phyloP scores from a whole-genome alignment of 2,329 filamentous ascomycete species.

The Aspergillus tamarii region DNA sequence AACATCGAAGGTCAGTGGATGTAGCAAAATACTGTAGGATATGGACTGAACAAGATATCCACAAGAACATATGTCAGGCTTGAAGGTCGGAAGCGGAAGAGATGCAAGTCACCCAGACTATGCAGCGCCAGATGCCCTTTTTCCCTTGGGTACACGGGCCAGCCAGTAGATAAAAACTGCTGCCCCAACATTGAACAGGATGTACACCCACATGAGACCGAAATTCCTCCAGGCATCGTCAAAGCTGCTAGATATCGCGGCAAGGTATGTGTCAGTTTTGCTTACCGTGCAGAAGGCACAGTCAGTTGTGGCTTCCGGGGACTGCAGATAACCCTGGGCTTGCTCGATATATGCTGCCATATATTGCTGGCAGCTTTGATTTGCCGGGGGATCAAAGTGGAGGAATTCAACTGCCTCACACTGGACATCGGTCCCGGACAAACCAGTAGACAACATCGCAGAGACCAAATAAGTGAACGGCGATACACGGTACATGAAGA shows the following conservation, averaged over 20 bases:
- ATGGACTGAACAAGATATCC: not conserved
- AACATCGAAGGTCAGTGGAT: too few relatives aligned
- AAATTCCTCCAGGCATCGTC: constrained; percentile 67
- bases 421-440: constrained; percentile 28
- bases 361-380: constrained; percentile 63
- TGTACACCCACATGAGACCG: constrained; percentile 68
- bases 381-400: constrained; percentile 53
- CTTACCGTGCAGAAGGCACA: constrained; percentile 55
- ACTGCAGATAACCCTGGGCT: constrained; percentile 44
- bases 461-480: constrained; percentile 66
- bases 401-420: constrained; percentile 37
- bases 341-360: constrained; percentile 42
- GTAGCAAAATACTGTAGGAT: too few relatives aligned
- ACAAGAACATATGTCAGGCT: not conserved
- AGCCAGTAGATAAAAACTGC: constrained; percentile 65
- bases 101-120: not conserved
- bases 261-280: constrained; percentile 53
- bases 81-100: not conserved
- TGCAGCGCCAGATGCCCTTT: constrained; percentile 13
- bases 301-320: constrained; percentile 46
- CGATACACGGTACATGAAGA: constrained; percentile 72
- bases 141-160: constrained; percentile 56
- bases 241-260: constrained; percentile 44
- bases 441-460: constrained; percentile 44
- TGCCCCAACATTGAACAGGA: constrained; percentile 63